phyloP scores from a whole-genome alignment of 495 filamentous ascomycete species.

The Hypoxylon lienhwacheense region DNA sequence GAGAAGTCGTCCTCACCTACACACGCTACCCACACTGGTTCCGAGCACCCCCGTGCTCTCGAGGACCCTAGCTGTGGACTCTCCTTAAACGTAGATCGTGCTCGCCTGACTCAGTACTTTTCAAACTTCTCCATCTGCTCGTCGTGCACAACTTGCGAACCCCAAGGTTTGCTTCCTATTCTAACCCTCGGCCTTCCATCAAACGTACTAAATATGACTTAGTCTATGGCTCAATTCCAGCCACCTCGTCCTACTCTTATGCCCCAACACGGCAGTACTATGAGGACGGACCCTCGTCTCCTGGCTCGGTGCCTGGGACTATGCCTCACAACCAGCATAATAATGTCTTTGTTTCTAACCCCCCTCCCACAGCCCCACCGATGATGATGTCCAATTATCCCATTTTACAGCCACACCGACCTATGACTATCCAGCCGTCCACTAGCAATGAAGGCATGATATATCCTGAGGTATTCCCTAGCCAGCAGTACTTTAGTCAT shows the following conservation, averaged over 20 bases:
- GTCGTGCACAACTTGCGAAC: conserved; percentile 45
- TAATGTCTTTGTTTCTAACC: conserved; percentile 39
- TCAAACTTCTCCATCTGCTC: conserved; percentile 44
- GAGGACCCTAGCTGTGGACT: conserved; percentile 28
- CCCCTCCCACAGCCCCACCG: conserved; percentile 36
- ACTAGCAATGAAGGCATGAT: conserved; percentile 49
- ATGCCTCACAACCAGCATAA: conserved; percentile 35
- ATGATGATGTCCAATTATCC: conserved; percentile 47
- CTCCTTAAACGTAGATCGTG: conserved; percentile 37
- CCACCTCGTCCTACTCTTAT: conserved; percentile 42
- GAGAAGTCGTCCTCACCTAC: conserved; percentile 44
- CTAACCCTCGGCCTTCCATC: conserved; percentile 2
- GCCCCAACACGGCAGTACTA: conserved; percentile 34
- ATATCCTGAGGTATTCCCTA: conserved; percentile 42
- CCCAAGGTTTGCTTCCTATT: conserved; percentile 39
- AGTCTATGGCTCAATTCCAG: conserved; percentile 40
- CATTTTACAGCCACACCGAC: conserved; percentile 44
- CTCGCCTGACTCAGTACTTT: conserved; percentile 45
- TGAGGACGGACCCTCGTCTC: conserved; percentile 37
- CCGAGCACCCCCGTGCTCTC: conserved; percentile 27
- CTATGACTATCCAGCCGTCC: conserved; percentile 42
- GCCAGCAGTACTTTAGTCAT: conserved; percentile 35
- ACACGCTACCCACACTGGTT: conserved; percentile 24
- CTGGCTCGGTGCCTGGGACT: conserved; percentile 32
- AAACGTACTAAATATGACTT: conserved; percentile 33